Base-by-base conservation (phyloP, 345 rosid species). In the Aquilaria malaccensis region DNA sequence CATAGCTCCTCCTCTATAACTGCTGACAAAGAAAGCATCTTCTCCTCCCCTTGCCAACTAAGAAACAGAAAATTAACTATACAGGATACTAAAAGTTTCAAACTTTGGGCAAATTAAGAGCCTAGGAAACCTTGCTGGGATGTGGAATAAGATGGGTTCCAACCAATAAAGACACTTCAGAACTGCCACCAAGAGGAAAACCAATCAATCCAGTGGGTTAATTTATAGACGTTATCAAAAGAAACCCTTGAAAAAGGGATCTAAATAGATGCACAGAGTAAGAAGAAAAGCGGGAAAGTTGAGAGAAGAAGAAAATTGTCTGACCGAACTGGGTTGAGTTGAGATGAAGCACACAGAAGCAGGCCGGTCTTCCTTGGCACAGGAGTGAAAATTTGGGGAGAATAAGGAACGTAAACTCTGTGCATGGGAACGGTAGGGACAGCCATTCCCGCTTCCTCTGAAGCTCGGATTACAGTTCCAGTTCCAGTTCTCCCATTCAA, bases 21-120 rank as follows among this genome's bases (percentile, higher is more conserved):
- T 65, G 74, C 95, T 83, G 5, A 85, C 82, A 59, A 91, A 76
- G 71, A 83, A 80, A 56, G 98, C 95, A 79, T 86, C 92, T 74
- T 88, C 98, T 2, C 98, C 98, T 6, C 96, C 96, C 81, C 67
- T 85, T 15, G 81, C 96, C 31, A 80, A 82, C 96, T 91, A 63
- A 32, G 43, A 54, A 55, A 65, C 52, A 55, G 52, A 56, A 50
- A 71, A 45, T 10, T 59, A 33, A 33, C 50, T 32, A 50, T 31
- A 54, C n/a, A 4, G 15, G 55, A 30, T 5, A 55, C 14, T 37
- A 48, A 49, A 14, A 11, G 11, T 47, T 56, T 62, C 58, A 30
- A 72, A 37, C 41, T 22, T 55, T 48, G 50, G 13, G 43, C 43
- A 37, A 37, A 37, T 37, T 37, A 37, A 0, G 43, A 37, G 43